Base-by-base conservation (phyloP, 805 yeast genomes). In the Zygosaccharomyces pseudorouxii region DNA sequence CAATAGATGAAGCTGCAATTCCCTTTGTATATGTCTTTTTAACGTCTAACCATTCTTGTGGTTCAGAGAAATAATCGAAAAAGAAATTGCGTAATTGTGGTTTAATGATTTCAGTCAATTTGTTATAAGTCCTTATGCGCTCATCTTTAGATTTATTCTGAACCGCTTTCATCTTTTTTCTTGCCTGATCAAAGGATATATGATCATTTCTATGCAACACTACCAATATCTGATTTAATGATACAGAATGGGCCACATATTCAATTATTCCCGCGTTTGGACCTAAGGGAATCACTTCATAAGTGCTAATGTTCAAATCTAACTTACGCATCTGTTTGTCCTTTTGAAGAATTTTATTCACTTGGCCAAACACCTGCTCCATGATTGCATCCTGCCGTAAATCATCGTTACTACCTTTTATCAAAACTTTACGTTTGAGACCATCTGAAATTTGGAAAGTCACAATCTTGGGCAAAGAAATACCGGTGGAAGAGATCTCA, bases 351-450 rank as follows among this genome's bases (percentile, higher is more conserved):
- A 89, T 76, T 11, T 72, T 67, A 59, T 90, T 89, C 12, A 89
- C 96, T 58, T 89, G 87, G 18, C 77, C 84, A 65, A 95, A 93
- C 1, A 92, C 98, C 63, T 93, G 98, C 64, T 92, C 95, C 99
- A 93, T 95, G 48, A 93, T 88, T 0, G 96, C 86, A 68, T 93
- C 99, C 67, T 95, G 99, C 45, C 98, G 72, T 45, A 93, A 70
- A 67, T 93, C 99, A 68, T 93, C 99, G 8, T 87, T 77, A 5
- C 95, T 89, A 22, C 88, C 88, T 62, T 93, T 93, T 55, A 90
- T 69, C 16, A 93, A 70, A 61, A 84, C 75, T 48, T 73, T 79
- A 50, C 79, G 83, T 0, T 49, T 58, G 0, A 65, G 53, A 0
- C 98, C 98, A 58, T 81, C 76, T 0, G 82, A 73, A 12, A 82